Evolutionary conservation across 164 flowering plant genomes (phyloP).

Genomic region (Magnolia changhungtana): DNA sequence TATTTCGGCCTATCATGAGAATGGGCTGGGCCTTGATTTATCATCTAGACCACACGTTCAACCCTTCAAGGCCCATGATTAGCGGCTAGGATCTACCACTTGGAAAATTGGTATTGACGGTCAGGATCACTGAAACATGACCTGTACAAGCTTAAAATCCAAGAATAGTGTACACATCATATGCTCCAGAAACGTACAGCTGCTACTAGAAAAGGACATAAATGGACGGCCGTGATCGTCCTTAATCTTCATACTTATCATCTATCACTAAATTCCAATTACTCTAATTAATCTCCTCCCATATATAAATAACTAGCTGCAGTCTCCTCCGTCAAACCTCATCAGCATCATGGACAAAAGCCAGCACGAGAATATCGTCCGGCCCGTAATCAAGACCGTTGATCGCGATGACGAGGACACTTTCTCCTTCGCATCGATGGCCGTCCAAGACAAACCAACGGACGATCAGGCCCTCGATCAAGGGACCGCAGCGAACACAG

Average conservation of each 20-base stretch:
- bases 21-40: no score
- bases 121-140: no score
- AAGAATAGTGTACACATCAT: no score
- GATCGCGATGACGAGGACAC: not conserved
- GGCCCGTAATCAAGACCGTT: not conserved
- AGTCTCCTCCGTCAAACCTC: not conserved
- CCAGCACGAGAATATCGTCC: not conserved
- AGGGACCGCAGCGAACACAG: not conserved
- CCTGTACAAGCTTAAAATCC: no score
- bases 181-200: no score
- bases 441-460: not conserved
- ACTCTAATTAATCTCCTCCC: not conserved
- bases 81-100: no score
- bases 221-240: not conserved
- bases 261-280: not conserved
- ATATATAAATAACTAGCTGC: not conserved
- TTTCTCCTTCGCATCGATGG: not conserved
- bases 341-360: not conserved
- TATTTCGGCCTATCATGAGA: no score
- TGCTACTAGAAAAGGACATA: no score
- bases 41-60: no score
- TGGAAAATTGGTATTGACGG: no score
- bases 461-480: not conserved
- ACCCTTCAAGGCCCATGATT: no score
- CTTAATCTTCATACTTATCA: not conserved